Conservation (phyloP, 345 rosid genomes). For the Cardiospermum halicacabum region DNA sequence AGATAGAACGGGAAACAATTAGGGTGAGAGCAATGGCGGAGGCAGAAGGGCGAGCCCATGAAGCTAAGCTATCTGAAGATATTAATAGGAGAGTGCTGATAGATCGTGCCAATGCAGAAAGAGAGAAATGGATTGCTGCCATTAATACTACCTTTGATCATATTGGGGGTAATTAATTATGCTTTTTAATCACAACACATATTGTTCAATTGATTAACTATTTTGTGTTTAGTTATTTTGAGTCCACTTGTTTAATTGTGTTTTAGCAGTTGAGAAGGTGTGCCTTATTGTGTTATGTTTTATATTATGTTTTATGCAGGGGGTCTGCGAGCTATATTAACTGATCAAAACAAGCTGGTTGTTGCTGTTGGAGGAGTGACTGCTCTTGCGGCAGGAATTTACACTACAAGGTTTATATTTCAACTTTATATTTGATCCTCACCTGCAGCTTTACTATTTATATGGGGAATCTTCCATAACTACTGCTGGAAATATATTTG, state of each 20-base stretch:
- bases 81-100: constrained; percentile 79
- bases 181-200: background rate
- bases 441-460: no score
- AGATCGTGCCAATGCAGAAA: constrained; percentile 97
- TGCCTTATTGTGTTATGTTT: constrained; percentile 14
- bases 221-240: background rate
- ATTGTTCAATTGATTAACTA: background rate
- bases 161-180: constrained; percentile 65
- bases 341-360: constrained; percentile 93
- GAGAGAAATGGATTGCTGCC: constrained; percentile 97
- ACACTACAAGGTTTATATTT: constrained; percentile 82
- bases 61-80: constrained; percentile 92
- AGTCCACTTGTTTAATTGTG: constrained; percentile 6
- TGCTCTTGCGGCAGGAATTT: constrained; percentile 96
- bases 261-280: constrained; percentile 13
- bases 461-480: no score
- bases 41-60: constrained; percentile 98
- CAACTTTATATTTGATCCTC: constrained; percentile 3
- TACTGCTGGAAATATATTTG: no score
- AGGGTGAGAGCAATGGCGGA: constrained; percentile 94
- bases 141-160: constrained; percentile 92
- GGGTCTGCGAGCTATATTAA: constrained; percentile 81
- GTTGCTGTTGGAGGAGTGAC: constrained; percentile 95
- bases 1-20: constrained; percentile 97
- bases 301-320: constrained; percentile 40